Percentiles rank a stretch among this genome's conserved stretches.
phyloP scores from a whole-genome alignment of 345 rosid genomes.

The Angophora floribunda region DNA sequence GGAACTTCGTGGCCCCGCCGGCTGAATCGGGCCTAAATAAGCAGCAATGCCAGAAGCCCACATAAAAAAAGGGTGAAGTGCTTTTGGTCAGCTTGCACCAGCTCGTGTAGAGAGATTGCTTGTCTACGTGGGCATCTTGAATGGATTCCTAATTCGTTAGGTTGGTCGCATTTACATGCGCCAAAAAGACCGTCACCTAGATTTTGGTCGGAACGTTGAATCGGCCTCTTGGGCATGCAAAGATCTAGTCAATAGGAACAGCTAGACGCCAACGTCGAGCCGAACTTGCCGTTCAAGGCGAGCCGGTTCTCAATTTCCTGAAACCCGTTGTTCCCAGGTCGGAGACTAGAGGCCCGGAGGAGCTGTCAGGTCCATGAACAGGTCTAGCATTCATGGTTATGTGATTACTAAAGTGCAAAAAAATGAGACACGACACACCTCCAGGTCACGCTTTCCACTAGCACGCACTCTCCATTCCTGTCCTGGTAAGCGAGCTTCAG shows the following conservation, averaged over 20 bases:
- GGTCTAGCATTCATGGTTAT: neutral
- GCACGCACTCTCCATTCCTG: conserved; percentile 29
- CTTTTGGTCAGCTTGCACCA: neutral
- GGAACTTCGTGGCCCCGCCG: neutral
- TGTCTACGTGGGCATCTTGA: neutral
- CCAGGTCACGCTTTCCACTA: conserved; percentile 26
- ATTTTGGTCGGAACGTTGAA: neutral
- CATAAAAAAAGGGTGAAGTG: neutral
- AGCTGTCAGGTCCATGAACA: neutral
- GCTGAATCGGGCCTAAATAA: neutral
- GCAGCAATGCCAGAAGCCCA: neutral
- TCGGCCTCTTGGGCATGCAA: neutral
- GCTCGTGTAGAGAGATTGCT: neutral
- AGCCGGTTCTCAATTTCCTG: neutral
- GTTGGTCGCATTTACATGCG: neutral
- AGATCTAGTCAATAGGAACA: neutral
- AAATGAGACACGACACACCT: conserved; percentile 7
- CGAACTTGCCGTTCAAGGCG: neutral
- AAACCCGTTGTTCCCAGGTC: neutral
- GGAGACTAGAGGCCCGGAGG: neutral
- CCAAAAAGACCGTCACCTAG: neutral
- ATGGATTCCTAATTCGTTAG: neutral
- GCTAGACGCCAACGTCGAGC: neutral
- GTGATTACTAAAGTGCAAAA: neutral
- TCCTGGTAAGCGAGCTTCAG: conserved; percentile 24